These are phyloP conservation scores for Ustilago trichophora DNA, from an alignment of 1,284 basidiomycete species.

Conservation along the genomic window DNA sequence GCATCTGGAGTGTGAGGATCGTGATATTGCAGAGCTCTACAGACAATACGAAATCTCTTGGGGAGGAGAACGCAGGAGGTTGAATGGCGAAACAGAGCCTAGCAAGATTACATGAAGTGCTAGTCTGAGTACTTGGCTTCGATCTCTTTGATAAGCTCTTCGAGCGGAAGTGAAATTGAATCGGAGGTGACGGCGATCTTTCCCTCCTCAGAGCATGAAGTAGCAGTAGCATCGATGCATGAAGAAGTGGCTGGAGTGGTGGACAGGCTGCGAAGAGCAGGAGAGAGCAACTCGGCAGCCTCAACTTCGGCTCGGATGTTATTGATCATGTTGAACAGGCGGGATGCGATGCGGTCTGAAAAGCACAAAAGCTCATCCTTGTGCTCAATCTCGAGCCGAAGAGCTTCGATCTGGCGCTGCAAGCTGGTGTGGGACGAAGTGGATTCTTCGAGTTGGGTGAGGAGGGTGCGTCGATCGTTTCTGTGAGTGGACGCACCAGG, in stretches of 20 bases:
- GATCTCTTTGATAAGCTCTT: conserved; percentile 10
- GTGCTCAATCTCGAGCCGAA: conserved; percentile 4
- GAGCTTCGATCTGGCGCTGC: conserved; percentile 5
- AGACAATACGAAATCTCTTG: too few relatives aligned
- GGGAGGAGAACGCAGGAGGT: too few relatives aligned
- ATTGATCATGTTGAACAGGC: conserved; percentile 23
- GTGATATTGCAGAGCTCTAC: too few relatives aligned
- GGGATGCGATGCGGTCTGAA: conserved; percentile 23
- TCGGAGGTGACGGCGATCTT: neutral
- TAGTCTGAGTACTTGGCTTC: conserved; percentile 16
- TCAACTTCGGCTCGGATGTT: conserved; percentile 21
- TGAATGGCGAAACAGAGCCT: too few relatives aligned
- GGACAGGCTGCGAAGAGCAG: conserved; percentile 29
- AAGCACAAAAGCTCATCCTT: conserved; percentile 36
- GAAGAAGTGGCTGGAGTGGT: neutral
- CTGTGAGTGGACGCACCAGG: conserved; percentile 2
- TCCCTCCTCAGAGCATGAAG: neutral
- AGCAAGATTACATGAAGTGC: neutral
- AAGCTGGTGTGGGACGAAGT: neutral
- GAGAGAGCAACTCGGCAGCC: conserved; percentile 22
- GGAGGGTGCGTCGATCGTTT: conserved; percentile 1
- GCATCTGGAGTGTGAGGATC: too few relatives aligned
- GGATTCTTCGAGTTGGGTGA: conserved; percentile 8
- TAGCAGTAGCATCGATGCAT: neutral
- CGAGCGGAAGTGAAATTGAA: neutral